Percentiles rank a stretch among this genome's conserved stretches.
Evolutionary conservation across 2,329 filamentous ascomycete genomes (phyloP).

Genomic region (Alternaria burnsii): DNA sequence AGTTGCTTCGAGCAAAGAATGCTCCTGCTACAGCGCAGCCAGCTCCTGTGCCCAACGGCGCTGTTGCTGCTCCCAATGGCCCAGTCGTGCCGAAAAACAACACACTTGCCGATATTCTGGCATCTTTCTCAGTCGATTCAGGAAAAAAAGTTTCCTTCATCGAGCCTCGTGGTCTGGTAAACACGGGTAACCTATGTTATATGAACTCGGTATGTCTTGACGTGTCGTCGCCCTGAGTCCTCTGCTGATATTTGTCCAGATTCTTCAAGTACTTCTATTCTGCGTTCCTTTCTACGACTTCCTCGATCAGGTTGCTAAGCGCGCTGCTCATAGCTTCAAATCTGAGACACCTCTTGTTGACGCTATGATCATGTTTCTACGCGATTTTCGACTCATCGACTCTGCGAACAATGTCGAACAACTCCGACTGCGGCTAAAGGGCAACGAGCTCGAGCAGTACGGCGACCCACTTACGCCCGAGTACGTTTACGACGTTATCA

Average conservation of each 20-base stretch:
- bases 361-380: conserved; percentile 96
- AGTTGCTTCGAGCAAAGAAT: conserved; percentile 67
- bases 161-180: conserved; percentile 91
- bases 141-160: conserved; percentile 78
- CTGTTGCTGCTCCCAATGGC: conserved; percentile 47
- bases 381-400: conserved; percentile 86
- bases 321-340: conserved; percentile 89
- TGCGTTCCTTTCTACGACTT: conserved; percentile 96
- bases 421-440: conserved; percentile 77
- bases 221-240: not conserved
- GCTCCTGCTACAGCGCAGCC: conserved; percentile 40
- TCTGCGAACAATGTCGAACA: conserved; percentile 78
- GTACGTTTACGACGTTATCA: conserved; percentile 93
- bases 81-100: conserved; percentile 60
- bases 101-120: conserved; percentile 79
- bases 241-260: conserved; percentile 62
- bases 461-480: conserved; percentile 92
- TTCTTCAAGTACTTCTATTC: conserved; percentile 93
- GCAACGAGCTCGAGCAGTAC: conserved; percentile 84
- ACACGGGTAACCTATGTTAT: conserved; percentile 99
- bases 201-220: conserved; percentile 89
- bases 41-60: conserved; percentile 37
- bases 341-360: conserved; percentile 93
- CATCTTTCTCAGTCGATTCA: conserved; percentile 72
- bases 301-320: conserved; percentile 83